Evolutionary conservation across 352 stramenopile genomes (phyloP), one percentile per base, ranked within the genome.

Genomic region (Phytophthora hibernalis): DNA sequence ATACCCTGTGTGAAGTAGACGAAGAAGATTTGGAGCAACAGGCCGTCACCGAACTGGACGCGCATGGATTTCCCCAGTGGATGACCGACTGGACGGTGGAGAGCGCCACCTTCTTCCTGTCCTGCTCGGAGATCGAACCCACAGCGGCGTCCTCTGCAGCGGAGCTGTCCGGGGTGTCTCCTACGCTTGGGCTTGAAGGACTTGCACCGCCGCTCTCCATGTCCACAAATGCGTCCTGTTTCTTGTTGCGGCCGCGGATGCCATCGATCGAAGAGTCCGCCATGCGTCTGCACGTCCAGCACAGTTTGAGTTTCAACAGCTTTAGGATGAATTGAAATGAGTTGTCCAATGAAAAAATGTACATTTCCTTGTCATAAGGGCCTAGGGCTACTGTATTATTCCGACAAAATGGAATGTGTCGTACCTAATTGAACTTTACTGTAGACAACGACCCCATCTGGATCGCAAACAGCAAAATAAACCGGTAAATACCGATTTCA

Each of bases 1-100:
- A 93, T 80, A 24, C 84, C 84, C 62, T 93, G 84, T 16, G 84
- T 93, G 47, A 91, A 93, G 80, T 93, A 93, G 11, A 93, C 84
- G 50, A 90, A 93, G 74, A 93, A 93, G 42, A 93, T 90, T 65
- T 93, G 84, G 21, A 91, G 70, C 68, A 93, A 63, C 26, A 93
- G 62, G 6, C 65, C 79, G 61, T 91, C 79, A 26, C 82, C 84
- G 52, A 91, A 91, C 59, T 93, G 82, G 45, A 82, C 30, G 0
- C 81, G 82, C 76, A 91, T 76, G 37, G 80, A 75, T 37, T 70
- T 66, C 77, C 90, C 84, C 84, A 93, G 44, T 86, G 75, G 35
- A 73, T 10, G 11, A 90, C 66, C 6, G 70, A 64, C 44, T 84
- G 72, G 13, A 81, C 18, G 15, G 68, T 77, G 20, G 72, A 76